Conservation (phyloP, 305 asterid genomes). For the Fraxinus platypoda region DNA sequence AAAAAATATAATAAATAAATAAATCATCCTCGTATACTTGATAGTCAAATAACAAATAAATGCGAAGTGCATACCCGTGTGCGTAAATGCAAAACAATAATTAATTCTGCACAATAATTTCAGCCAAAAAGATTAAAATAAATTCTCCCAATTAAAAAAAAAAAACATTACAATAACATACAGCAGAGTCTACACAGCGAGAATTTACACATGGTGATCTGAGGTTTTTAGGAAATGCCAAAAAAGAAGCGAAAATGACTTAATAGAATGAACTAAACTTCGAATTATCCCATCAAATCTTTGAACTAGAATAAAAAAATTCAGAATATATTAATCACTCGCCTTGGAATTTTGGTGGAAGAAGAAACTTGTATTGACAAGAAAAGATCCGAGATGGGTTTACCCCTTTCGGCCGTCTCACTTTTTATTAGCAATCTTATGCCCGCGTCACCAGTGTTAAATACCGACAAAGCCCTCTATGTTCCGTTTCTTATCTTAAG, state of each 20-base stretch:
- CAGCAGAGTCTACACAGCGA: neutral
- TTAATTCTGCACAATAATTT: neutral
- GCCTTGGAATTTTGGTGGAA: neutral
- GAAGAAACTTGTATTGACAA: neutral
- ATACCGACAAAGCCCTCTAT: neutral
- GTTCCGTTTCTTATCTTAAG: neutral
- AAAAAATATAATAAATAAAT: too few relatives aligned
- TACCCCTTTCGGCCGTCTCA: neutral
- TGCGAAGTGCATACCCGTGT: neutral
- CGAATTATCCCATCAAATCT: neutral
- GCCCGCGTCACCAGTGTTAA: neutral
- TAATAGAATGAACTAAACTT: neutral
- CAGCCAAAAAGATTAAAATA: neutral
- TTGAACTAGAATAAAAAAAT: neutral
- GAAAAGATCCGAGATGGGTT: neutral
- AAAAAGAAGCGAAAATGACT: neutral
- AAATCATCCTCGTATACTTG: neutral
- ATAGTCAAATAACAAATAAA: neutral
- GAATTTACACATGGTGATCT: neutral
- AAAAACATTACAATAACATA: neutral
- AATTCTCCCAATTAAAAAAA: neutral
- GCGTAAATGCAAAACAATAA: neutral
- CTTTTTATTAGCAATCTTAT: neutral
- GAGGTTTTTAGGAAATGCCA: neutral
- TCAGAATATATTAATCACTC: neutral